Evolutionary conservation across 495 filamentous ascomycete genomes (phyloP).

Genomic region (Lentithecium fluviatile): DNA sequence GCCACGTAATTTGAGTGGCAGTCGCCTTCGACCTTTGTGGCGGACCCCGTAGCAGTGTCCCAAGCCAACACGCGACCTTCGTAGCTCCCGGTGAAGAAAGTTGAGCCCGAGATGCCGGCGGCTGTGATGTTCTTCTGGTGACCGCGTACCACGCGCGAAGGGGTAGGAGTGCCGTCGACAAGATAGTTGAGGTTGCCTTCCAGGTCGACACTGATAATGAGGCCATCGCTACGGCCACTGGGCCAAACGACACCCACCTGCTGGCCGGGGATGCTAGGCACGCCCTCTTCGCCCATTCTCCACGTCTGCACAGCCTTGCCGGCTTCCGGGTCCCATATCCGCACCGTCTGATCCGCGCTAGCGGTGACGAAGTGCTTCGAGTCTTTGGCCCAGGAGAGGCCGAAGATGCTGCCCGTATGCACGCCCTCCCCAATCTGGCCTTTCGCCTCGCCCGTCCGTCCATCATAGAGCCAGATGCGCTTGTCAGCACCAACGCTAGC

Average conservation of each 20-base stretch:
- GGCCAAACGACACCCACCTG: slow-evolving; percentile 96
- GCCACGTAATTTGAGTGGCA: slow-evolving; percentile 79
- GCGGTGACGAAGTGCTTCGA: slow-evolving; percentile 88
- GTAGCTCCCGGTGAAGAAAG: slow-evolving; percentile 84
- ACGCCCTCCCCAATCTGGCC: slow-evolving; percentile 74
- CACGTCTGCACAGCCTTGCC: slow-evolving; percentile 76
- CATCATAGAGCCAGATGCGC: slow-evolving; percentile 90
- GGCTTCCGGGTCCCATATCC: slow-evolving; percentile 81
- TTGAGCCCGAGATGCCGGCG: slow-evolving; percentile 55
- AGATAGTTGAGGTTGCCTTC: slow-evolving; percentile 91
- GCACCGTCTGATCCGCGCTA: slow-evolving; percentile 89
- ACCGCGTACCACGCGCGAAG: slow-evolving; percentile 74
- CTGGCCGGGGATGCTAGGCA: slow-evolving; percentile 72
- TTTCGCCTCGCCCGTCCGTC: slow-evolving; percentile 83
- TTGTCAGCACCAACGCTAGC: slow-evolving; percentile 88
- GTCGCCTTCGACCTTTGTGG: slow-evolving; percentile 69
- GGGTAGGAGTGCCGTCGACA: slow-evolving; percentile 63
- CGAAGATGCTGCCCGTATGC: slow-evolving; percentile 91
- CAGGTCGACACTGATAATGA: slow-evolving; percentile 85
- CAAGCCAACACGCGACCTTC: slow-evolving; percentile 84
- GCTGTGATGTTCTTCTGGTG: slow-evolving; percentile 92
- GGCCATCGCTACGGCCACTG: slow-evolving; percentile 72
- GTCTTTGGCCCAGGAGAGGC: slow-evolving; percentile 84
- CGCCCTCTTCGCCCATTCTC: slow-evolving; percentile 80
- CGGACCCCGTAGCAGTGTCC: slow-evolving; percentile 68